These are phyloP conservation scores for Karstenula rhodostoma DNA, from an alignment of 2,329 filamentous ascomycete genomes.

Conservation along the genomic window DNA sequence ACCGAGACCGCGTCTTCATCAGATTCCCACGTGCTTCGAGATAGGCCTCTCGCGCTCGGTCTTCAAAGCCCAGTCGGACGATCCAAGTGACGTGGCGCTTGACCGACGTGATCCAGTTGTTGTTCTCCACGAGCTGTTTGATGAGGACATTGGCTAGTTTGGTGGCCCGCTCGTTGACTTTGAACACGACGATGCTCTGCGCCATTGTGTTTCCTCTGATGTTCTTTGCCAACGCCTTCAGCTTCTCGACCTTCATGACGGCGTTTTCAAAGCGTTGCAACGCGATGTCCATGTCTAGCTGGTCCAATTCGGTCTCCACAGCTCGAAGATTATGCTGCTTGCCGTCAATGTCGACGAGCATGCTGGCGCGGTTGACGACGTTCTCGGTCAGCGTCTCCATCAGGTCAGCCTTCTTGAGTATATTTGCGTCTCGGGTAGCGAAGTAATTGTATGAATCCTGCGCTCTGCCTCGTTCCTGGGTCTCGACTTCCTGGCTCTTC, in stretches of 20 bases:
- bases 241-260: constrained; percentile 82
- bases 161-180: constrained; percentile 83
- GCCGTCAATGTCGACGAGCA: constrained; percentile 94
- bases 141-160: constrained; percentile 80
- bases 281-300: constrained; percentile 94
- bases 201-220: constrained; percentile 87
- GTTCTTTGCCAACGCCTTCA: constrained; percentile 79
- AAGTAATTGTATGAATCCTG: constrained; percentile 88
- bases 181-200: constrained; percentile 90
- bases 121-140: constrained; percentile 78
- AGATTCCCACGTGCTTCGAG: constrained; percentile 78
- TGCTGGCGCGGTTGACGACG: constrained; percentile 72
- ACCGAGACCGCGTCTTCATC: constrained; percentile 85
- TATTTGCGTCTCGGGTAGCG: constrained; percentile 76
- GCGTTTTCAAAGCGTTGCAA: constrained; percentile 87
- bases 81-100: constrained; percentile 86
- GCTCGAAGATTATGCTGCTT: constrained; percentile 95
- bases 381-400: constrained; percentile 74
- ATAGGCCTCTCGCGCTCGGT: constrained; percentile 86
- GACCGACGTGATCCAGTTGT: constrained; percentile 78
- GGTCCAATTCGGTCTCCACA: constrained; percentile 95
- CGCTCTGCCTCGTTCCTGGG: constrained; percentile 84
- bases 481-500: constrained; percentile 83
- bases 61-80: constrained; percentile 85
- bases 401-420: constrained; percentile 80